phyloP scores from a whole-genome alignment of 2,329 filamentous ascomycete genomes.

The Diaporthe vexans region DNA sequence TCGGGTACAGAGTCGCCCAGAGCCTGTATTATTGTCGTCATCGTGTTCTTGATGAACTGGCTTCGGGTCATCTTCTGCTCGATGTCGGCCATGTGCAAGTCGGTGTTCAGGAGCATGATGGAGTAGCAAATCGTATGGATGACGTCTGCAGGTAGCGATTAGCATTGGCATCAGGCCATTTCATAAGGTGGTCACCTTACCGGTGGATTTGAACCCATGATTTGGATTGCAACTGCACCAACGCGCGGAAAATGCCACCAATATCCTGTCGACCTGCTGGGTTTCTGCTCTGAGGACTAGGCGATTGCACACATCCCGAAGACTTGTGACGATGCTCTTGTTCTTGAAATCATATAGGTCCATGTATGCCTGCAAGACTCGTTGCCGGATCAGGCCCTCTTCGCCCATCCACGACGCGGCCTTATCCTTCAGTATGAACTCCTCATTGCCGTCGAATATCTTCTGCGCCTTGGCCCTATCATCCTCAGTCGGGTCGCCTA shows the following conservation, averaged over 20 bases:
- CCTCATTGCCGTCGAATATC: slow-evolving; percentile 88
- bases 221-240: slow-evolving; percentile 96
- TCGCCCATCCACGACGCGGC: slow-evolving; percentile 93
- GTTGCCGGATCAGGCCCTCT: slow-evolving; percentile 70
- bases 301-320: slow-evolving; percentile 85
- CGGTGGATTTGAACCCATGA: slow-evolving; percentile 91
- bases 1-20: slow-evolving; percentile 80
- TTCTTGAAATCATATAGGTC: slow-evolving; percentile 89
- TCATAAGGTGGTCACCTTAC: slow-evolving; percentile 62
- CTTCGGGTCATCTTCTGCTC: slow-evolving; percentile 95
- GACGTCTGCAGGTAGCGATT: slow-evolving; percentile 72
- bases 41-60: slow-evolving; percentile 97
- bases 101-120: slow-evolving; percentile 93
- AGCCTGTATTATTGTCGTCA: slow-evolving; percentile 87
- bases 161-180: slow-evolving; percentile 1
- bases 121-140: slow-evolving; percentile 99
- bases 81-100: slow-evolving; percentile 94
- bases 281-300: slow-evolving; percentile 91
- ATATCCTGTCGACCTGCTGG: slow-evolving; percentile 94
- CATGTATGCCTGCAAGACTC: slow-evolving; percentile 84
- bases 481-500: slow-evolving; percentile 73
- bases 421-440: slow-evolving; percentile 82
- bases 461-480: slow-evolving; percentile 84
- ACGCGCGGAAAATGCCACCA: slow-evolving; percentile 88
- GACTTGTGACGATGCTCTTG: slow-evolving; percentile 81